These are phyloP conservation scores for Fusarium hostae DNA, from an alignment of 2,329 filamentous ascomycete genomes.

Conservation along the genomic window DNA sequence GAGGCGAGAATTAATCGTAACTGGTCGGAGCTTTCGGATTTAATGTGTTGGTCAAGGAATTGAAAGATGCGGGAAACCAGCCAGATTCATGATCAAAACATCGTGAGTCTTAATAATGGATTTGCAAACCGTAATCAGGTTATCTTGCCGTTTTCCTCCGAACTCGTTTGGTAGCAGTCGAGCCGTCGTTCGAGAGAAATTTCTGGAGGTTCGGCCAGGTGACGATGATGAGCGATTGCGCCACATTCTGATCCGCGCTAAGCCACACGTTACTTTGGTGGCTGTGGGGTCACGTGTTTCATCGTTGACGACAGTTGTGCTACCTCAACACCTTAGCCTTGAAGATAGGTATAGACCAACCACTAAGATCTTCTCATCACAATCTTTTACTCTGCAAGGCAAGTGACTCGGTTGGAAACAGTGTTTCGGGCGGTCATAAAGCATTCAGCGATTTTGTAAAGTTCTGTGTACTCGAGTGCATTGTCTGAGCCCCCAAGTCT, in stretches of 20 bases:
- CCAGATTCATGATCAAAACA: slow-evolving; percentile 19
- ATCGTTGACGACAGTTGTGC: neutral
- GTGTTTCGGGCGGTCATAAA: neutral
- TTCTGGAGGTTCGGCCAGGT: slow-evolving; percentile 21
- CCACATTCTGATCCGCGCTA: slow-evolving; percentile 22
- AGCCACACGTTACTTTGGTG: neutral
- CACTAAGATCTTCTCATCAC: neutral
- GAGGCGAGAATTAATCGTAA: slow-evolving; percentile 34
- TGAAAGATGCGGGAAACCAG: slow-evolving; percentile 6
- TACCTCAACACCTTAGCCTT: neutral
- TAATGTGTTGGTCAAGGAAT: slow-evolving; percentile 21
- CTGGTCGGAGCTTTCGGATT: slow-evolving; percentile 40
- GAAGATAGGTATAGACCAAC: neutral
- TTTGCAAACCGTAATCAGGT: slow-evolving; percentile 1
- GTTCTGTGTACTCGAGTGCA: neutral
- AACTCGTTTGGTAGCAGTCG: slow-evolving; percentile 5
- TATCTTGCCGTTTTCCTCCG: slow-evolving; percentile 18
- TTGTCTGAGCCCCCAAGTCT: slow-evolving; percentile 15
- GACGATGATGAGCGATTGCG: slow-evolving; percentile 41
- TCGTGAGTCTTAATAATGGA: slow-evolving; percentile 4
- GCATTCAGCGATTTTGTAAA: neutral
- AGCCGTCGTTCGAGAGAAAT: slow-evolving; percentile 21
- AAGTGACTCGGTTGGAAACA: slow-evolving; percentile 9
- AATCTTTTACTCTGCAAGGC: neutral
- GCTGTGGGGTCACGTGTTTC: slow-evolving; percentile 27